phyloP scores from a whole-genome alignment of 1,284 basidiomycete species.

The Leccinum huronense region DNA sequence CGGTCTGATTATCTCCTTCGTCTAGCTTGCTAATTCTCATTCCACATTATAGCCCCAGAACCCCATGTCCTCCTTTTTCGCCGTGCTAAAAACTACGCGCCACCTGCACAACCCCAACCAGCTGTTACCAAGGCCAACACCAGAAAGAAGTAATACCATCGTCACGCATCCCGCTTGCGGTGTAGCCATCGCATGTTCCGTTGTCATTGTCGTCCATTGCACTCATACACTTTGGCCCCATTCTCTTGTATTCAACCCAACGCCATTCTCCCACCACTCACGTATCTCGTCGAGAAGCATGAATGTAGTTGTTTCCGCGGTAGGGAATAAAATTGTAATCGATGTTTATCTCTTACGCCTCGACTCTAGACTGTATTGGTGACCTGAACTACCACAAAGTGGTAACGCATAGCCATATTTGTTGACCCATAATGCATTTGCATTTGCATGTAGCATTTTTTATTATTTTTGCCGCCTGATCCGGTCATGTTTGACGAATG shows the following conservation, averaged over 20 bases:
- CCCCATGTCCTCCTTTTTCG: conserved; percentile 84
- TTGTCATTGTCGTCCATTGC: conserved; percentile 22
- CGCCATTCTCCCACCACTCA: conserved; percentile 9
- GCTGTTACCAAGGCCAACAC: conserved; percentile 37
- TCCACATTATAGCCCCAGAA: conserved; percentile 63
- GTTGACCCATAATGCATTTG: not conserved
- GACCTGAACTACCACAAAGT: not conserved
- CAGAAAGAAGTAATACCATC: conserved; percentile 35
- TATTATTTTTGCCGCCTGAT: not conserved
- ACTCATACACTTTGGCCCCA: conserved; percentile 20
- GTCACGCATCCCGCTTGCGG: conserved; percentile 12
- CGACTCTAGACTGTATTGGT: conserved; percentile 7
- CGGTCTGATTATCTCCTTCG: conserved; percentile 51
- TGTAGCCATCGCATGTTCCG: conserved; percentile 29
- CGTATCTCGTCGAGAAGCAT: conserved; percentile 14
- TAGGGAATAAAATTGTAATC: conserved; percentile 16
- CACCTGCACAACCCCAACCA: conserved; percentile 43
- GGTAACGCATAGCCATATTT: conserved; percentile 1
- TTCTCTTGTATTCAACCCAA: conserved; percentile 15
- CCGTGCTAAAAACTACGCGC: conserved; percentile 62
- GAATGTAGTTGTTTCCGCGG: conserved; percentile 12
- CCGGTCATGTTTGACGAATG: not conserved
- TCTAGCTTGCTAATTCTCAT: conserved; percentile 13
- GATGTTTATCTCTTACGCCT: conserved; percentile 12
- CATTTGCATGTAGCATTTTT: not conserved